phyloP scores from a whole-genome alignment of 306 rosid species.

The Cucumis sativus region Cucumber_9930_V3 NC_026659.2:26056501-26057000 shows the following conservation, averaged over 20 bases:
- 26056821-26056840: not conserved
- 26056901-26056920: not conserved
- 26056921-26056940: not conserved
- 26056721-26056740: too few species aligned
- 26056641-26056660: too few species aligned
- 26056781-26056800: not conserved
- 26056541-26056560: slow-evolving; percentile 97
- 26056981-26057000: not conserved
- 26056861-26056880: not conserved
- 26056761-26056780: not conserved
- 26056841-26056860: not conserved
- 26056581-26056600: slow-evolving; percentile 47
- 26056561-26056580: slow-evolving; percentile 98
- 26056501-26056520: slow-evolving; percentile 73
- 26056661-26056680: too few species aligned
- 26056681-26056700: too few species aligned
- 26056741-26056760: too few species aligned
- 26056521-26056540: slow-evolving; percentile 95
- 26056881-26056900: not conserved
- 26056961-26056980: not conserved
- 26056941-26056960: not conserved
- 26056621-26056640: not conserved
- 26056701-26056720: too few species aligned
- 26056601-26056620: not conserved
- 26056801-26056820: not conserved